Evolutionary conservation across 2,329 filamentous ascomycete genomes (phyloP).

Genomic region (Aspergillus novofumigatus): DNA sequence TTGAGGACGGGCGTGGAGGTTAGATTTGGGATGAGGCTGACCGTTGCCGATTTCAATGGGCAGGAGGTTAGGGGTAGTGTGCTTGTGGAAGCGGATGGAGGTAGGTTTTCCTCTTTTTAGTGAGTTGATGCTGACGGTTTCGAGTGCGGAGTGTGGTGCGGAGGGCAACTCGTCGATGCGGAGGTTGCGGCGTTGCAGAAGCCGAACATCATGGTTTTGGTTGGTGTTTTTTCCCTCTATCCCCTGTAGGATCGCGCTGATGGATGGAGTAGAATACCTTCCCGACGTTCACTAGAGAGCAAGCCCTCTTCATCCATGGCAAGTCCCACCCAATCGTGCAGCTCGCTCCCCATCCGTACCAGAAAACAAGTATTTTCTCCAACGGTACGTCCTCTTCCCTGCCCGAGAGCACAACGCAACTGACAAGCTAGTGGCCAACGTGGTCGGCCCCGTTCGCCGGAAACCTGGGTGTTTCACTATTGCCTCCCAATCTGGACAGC

Average conservation of each 20-base stretch:
- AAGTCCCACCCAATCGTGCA: background rate
- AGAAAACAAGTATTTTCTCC: background rate
- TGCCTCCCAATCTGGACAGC: background rate
- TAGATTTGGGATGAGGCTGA: no score
- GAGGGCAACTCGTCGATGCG: no score
- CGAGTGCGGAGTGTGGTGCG: no score
- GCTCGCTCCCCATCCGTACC: background rate
- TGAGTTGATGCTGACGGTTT: no score
- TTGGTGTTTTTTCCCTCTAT: rapidly evolving
- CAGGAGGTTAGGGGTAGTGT: no score
- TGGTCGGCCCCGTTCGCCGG: background rate
- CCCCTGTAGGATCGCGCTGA: no score
- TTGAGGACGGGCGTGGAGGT: no score
- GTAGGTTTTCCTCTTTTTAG: no score
- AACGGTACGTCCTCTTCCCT: background rate
- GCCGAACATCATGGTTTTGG: no score
- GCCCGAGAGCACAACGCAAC: background rate
- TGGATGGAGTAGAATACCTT: background rate
- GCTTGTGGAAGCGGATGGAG: no score
- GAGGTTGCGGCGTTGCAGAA: no score
- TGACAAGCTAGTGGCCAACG: background rate
- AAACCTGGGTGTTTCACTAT: background rate
- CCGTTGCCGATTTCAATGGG: no score
- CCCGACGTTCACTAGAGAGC: background rate
- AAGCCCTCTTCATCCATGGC: background rate